Percentiles rank a stretch among this genome's conserved stretches.
phyloP scores from a whole-genome alignment of 352 stramenopile genomes.

The Phytophthora uliginosa region DNA sequence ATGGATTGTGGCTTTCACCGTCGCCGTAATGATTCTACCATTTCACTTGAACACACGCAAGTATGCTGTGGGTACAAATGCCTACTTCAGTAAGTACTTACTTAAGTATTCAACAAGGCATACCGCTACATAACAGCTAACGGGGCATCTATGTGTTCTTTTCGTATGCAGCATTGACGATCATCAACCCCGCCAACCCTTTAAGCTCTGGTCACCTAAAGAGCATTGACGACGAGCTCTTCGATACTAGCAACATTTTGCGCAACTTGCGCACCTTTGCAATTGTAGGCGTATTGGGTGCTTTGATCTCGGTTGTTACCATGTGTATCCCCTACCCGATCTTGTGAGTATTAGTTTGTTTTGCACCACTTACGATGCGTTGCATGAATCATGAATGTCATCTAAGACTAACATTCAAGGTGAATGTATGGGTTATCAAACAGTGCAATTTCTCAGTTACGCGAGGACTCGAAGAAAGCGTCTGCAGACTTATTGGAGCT shows the following conservation, averaged over 20 bases:
- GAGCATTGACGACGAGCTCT: conserved; percentile 40
- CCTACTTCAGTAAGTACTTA: conserved; percentile 64
- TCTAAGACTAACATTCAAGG: conserved; percentile 52
- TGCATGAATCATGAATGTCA: neutral
- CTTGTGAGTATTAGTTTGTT: conserved; percentile 49
- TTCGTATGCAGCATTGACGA: conserved; percentile 54
- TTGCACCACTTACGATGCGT: neutral
- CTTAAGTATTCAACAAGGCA: neutral
- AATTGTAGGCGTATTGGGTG: conserved; percentile 58
- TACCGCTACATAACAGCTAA: conserved; percentile 3
- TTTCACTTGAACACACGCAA: conserved; percentile 75
- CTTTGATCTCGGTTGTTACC: conserved; percentile 58
- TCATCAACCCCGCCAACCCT: conserved; percentile 66
- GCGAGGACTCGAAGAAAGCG: conserved; percentile 47
- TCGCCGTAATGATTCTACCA: conserved; percentile 61
- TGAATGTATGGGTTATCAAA: neutral
- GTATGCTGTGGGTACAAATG: conserved; percentile 73
- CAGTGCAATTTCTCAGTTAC: conserved; percentile 62
- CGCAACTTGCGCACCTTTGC: conserved; percentile 64
- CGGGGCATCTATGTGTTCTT: neutral
- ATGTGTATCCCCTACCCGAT: conserved; percentile 73
- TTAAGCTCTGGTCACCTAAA: conserved; percentile 51
- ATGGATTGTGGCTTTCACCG: conserved; percentile 70
- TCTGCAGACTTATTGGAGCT: conserved; percentile 65
- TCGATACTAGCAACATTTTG: conserved; percentile 53